These are phyloP conservation scores for Thelonectria discophora DNA, from an alignment of 2,329 filamentous ascomycete genomes.

Conservation along the genomic window DNA sequence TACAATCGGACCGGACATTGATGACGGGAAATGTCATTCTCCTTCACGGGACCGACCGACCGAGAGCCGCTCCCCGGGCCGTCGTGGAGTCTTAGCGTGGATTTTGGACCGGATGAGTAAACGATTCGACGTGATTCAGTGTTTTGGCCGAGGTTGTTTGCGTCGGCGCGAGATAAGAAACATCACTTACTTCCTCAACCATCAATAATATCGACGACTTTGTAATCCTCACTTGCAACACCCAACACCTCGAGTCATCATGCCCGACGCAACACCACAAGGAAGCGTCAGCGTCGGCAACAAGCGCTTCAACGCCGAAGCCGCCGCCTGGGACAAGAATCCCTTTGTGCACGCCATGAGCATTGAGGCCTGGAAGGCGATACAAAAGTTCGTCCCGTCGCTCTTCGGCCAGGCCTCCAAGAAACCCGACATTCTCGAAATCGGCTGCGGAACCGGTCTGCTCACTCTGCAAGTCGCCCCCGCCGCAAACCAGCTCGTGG, in stretches of 20 bases:
- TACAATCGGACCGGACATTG: background rate
- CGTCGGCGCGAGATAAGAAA: background rate
- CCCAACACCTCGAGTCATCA: background rate
- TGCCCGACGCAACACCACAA: background rate
- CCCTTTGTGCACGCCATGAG: slow-evolving; percentile 59
- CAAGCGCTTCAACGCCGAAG: slow-evolving; percentile 62
- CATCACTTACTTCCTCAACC: no score
- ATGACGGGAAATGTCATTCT: background rate
- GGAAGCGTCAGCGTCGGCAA: background rate
- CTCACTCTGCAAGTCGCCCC: slow-evolving; percentile 60
- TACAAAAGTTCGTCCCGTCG: slow-evolving; percentile 41
- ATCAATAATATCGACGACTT: background rate
- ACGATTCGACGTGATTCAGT: background rate
- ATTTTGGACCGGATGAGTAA: background rate
- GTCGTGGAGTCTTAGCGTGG: background rate
- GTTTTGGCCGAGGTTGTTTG: background rate
- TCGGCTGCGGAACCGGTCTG: slow-evolving; percentile 66
- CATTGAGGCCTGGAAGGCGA: slow-evolving; percentile 42
- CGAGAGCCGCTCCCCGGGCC: background rate
- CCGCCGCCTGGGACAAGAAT: slow-evolving; percentile 63
- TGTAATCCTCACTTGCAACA: background rate
- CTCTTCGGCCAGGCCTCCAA: background rate
- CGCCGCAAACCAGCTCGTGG: slow-evolving; percentile 56
- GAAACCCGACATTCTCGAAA: slow-evolving; percentile 58
- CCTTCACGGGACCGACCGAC: background rate